Evolutionary conservation across 768 basidiomycete genomes (phyloP), one percentile per base, ranked within the genome.

Genomic region (Tylopilus subfusipes): DNA sequence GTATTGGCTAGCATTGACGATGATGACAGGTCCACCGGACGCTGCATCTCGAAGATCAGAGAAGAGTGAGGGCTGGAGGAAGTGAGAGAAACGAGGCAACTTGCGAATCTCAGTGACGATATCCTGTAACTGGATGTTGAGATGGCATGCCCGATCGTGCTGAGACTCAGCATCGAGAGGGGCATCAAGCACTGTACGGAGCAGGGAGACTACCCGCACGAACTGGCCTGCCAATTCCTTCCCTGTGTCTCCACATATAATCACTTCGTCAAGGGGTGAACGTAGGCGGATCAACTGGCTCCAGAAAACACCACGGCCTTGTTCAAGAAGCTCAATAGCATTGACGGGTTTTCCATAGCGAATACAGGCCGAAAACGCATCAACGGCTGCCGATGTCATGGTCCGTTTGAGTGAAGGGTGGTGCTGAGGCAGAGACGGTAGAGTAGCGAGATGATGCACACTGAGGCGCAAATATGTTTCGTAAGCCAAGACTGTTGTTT

Each of bases 321-420:
- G 65, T 47, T 67, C 67, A 4, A 74, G 57, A 58, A 72, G 70
- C 50, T 74, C 69, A 7, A 73, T 52, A 39, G 64, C 66, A 10
- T 42, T 38, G 7, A 63, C 36, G 4, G 42, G 52, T 27, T 54
- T 30, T 5, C 46, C 48, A 14, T 43, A n/a, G 1, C 50, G 57
- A 22, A 67, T 62, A 36, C 59, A 60, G 16, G 55, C 51, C 0
- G 56, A 57, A 29, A 54, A 55, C 4, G 39, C 48, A 31, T 64
- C 59, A 2, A 49, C 38, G 14, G 53, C 34, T 10, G 52, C 34
- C 4, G 62, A 51, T 24, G 42, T 19, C 18, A 24, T 43, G 30
- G 42, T 13, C 5, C 47, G 1, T n/a, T 49, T 61, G 29, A 53
- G 44, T 6, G 33, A 4, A 5, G 36, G n/a, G 25, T 53, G 38